A percentile compares a stretch with the other conserved stretches of the same genome.
phyloP scores from a whole-genome alignment of 177 flowering plant species.

The Vitis hybrid region DNA sequence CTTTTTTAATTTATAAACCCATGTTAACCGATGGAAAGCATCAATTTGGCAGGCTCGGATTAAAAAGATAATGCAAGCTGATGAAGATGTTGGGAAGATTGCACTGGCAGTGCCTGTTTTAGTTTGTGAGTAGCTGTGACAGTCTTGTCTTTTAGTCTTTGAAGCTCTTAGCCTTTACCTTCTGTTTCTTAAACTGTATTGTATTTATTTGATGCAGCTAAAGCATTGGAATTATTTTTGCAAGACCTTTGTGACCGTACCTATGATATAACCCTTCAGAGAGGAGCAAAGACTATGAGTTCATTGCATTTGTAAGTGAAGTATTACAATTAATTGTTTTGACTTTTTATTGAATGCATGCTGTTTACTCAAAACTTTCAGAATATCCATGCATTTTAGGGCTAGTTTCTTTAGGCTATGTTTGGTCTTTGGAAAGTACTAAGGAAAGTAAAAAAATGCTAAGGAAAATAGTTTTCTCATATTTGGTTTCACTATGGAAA shows the following conservation, averaged over 20 bases:
- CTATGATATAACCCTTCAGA: conserved; percentile 55
- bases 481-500: too few relatives aligned
- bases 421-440: too few relatives aligned
- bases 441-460: too few relatives aligned
- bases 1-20: neutral
- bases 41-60: conserved; percentile 74
- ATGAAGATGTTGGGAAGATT: conserved; percentile 98
- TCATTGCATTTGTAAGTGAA: conserved; percentile 56
- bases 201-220: conserved; percentile 35
- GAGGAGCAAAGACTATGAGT: conserved; percentile 63
- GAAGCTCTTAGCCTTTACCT: neutral
- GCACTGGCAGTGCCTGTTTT: conserved; percentile 97
- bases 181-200: conserved; percentile 9
- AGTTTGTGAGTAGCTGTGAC: conserved; percentile 67
- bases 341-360: too few relatives aligned
- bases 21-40: neutral
- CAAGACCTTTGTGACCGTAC: conserved; percentile 71
- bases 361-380: too few relatives aligned
- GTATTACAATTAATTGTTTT: neutral
- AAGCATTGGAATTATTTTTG: conserved; percentile 60
- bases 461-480: too few relatives aligned
- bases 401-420: too few relatives aligned
- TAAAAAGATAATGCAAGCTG: conserved; percentile 99
- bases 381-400: too few relatives aligned
- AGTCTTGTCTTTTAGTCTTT: neutral